A percentile compares a stretch with the other conserved stretches of the same genome.
phyloP scores from a whole-genome alignment of 192 early-diverging fungal genomes.

The Kappamyces sp. region DNA sequence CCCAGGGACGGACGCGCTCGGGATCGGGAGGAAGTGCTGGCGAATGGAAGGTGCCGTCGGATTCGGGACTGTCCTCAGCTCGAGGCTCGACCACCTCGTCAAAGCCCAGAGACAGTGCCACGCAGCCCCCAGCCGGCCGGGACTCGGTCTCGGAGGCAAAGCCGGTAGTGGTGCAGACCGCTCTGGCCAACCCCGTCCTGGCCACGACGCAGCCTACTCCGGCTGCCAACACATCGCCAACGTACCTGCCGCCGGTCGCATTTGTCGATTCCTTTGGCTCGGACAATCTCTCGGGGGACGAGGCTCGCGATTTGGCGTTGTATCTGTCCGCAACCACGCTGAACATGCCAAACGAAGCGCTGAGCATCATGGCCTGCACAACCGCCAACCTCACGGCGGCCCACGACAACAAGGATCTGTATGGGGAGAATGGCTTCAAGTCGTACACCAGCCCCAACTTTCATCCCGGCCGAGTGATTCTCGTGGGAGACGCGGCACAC shows the following conservation, averaged over 20 bases:
- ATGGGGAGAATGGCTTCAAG: constrained; percentile 25
- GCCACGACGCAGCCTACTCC: constrained; percentile 15
- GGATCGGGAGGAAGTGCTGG: constrained; percentile 5
- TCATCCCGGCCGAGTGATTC: constrained; percentile 46
- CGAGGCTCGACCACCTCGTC: constrained; percentile 6
- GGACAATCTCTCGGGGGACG: constrained; percentile 23
- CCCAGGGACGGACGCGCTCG: neutral
- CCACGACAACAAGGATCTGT: constrained; percentile 35
- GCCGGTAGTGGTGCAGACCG: neutral
- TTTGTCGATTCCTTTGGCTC: constrained; percentile 13
- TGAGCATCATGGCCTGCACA: constrained; percentile 38
- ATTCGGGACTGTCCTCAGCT: neutral
- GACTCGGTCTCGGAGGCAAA: neutral
- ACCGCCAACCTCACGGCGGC: constrained; percentile 26
- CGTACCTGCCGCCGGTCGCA: constrained; percentile 5
- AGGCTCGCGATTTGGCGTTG: constrained; percentile 31
- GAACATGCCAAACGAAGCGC: constrained; percentile 23
- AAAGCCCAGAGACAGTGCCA: constrained; percentile 7
- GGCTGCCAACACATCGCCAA: constrained; percentile 8
- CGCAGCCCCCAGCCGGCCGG: neutral
- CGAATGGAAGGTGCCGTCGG: constrained; percentile 8
- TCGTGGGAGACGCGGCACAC: constrained; percentile 51
- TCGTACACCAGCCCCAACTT: constrained; percentile 37
- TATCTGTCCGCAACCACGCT: constrained; percentile 10
- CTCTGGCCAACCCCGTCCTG: constrained; percentile 12